These are phyloP conservation scores for Apophysomyces variabilis DNA, from an alignment of 371 early-diverging fungal genomes.

Conservation along the genomic window DNA sequence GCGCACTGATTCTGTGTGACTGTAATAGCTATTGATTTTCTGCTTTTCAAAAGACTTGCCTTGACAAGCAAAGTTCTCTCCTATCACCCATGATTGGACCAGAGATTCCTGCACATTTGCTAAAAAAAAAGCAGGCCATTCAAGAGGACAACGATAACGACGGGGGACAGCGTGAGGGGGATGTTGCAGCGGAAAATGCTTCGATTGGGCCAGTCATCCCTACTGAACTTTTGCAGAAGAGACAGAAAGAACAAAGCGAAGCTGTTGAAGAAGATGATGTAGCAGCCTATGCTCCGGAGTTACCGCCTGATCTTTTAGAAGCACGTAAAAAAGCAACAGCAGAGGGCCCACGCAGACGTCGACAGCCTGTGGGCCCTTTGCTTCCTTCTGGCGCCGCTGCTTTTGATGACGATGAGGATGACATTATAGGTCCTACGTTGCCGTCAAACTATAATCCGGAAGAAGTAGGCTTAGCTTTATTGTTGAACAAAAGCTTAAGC, in stretches of 20 bases:
- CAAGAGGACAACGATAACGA: conserved; percentile 3
- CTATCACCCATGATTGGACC: conserved; percentile 30
- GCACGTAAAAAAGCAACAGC: conserved; percentile 31
- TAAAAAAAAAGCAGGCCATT: conserved; percentile 22
- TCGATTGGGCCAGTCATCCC: conserved; percentile 3
- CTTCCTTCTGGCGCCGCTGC: conserved; percentile 21
- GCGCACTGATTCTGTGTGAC: too few species aligned
- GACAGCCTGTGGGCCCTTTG: conserved; percentile 51
- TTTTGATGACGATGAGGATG: conserved; percentile 47
- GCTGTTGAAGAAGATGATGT: conserved; percentile 26
- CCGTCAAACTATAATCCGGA: conserved; percentile 52
- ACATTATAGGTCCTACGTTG: conserved; percentile 55
- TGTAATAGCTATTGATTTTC: too few species aligned
- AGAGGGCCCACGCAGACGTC: conserved; percentile 27
- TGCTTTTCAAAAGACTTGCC: not conserved
- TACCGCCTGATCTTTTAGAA: conserved; percentile 60
- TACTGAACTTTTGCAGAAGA: not conserved
- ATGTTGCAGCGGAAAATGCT: not conserved
- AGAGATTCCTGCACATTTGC: conserved; percentile 32
- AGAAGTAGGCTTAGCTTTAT: conserved; percentile 24
- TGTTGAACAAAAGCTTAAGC: conserved; percentile 21
- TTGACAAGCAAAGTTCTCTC: too few species aligned
- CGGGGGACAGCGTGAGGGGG: not conserved
- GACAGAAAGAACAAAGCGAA: not conserved
- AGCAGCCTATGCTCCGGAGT: conserved; percentile 57